A percentile compares a stretch with the other conserved stretches of the same genome.
Evolutionary conservation across 2,329 filamentous ascomycete species (phyloP).

Genomic region (Talaromyces atroroseus): DNA sequence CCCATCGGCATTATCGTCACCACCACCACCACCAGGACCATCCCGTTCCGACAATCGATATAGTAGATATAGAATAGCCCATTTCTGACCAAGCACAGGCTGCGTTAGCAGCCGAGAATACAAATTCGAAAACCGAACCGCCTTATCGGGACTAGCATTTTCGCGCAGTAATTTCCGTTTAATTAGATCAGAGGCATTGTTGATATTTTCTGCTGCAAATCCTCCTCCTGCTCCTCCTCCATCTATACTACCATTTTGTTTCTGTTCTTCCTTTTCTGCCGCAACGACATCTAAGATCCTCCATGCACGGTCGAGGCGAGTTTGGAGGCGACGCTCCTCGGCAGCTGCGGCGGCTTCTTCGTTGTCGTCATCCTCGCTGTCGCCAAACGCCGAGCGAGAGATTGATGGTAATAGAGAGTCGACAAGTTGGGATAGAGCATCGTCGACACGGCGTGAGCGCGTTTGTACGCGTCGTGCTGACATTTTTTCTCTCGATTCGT

Average conservation of each 20-base stretch:
- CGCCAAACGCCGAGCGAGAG: slow-evolving; percentile 25
- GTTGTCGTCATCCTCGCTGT: slow-evolving; percentile 20
- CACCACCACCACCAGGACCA: slow-evolving; percentile 5
- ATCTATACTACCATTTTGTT: slow-evolving; percentile 12
- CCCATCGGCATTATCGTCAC: slow-evolving; percentile 18
- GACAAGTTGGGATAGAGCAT: slow-evolving; percentile 40
- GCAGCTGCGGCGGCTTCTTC: slow-evolving; percentile 30
- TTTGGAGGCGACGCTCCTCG: slow-evolving; percentile 33
- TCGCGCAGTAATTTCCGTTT: slow-evolving; percentile 78
- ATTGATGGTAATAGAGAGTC: slow-evolving; percentile 37
- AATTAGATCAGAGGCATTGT: slow-evolving; percentile 89
- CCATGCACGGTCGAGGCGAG: slow-evolving; percentile 34
- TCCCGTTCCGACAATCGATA: slow-evolving; percentile 70
- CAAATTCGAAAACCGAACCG: slow-evolving; percentile 80
- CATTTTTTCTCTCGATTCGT: slow-evolving; percentile 15
- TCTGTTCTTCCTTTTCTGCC: neutral
- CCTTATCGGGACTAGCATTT: slow-evolving; percentile 67
- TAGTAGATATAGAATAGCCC: slow-evolving; percentile 89
- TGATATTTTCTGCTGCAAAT: slow-evolving; percentile 51
- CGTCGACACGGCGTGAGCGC: slow-evolving; percentile 39
- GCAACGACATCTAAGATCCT: slow-evolving; percentile 27
- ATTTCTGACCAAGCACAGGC: slow-evolving; percentile 90
- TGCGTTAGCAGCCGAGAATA: slow-evolving; percentile 86
- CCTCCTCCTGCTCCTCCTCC: slow-evolving; percentile 17
- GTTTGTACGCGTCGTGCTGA: slow-evolving; percentile 27